phyloP scores from a whole-genome alignment of 2,329 filamentous ascomycete species.

The Didymellaceae sp. region DNA sequence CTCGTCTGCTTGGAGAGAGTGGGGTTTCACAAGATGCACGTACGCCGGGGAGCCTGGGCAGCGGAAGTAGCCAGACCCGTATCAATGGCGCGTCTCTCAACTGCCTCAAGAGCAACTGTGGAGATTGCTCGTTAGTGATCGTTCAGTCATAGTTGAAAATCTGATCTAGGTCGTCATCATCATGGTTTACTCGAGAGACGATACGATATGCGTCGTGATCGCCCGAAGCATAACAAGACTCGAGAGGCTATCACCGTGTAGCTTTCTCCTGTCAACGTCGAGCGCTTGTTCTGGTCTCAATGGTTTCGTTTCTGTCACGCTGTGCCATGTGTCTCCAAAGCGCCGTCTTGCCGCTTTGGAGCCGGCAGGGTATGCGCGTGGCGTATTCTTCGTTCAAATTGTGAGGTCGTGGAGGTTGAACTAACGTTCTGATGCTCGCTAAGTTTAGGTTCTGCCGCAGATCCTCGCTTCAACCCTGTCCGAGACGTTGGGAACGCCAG shows the following conservation, averaged over 20 bases:
- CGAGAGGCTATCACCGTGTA: slow-evolving; percentile 4
- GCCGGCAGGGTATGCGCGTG: slow-evolving; percentile 19
- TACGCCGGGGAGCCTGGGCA: slow-evolving; percentile 32
- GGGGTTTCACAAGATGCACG: slow-evolving; percentile 45
- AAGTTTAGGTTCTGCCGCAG: slow-evolving; percentile 39
- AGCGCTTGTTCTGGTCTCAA: slow-evolving; percentile 29
- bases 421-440: slow-evolving; percentile 39
- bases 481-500: slow-evolving; percentile 34
- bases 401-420: slow-evolving; percentile 33
- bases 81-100: slow-evolving; percentile 26
- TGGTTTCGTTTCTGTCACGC: slow-evolving; percentile 37
- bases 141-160: too few species aligned
- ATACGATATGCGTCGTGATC: background rate
- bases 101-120: slow-evolving; percentile 31
- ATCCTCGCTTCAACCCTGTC: slow-evolving; percentile 35
- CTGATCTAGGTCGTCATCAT: too few species aligned
- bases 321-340: slow-evolving; percentile 19
- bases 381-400: slow-evolving; percentile 24
- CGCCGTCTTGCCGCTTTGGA: slow-evolving; percentile 21
- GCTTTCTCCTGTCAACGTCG: slow-evolving; percentile 17
- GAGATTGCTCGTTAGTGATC: slow-evolving; percentile 27
- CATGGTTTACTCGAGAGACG: too few species aligned
- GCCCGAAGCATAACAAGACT: background rate
- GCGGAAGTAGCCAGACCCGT: slow-evolving; percentile 45
- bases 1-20: slow-evolving; percentile 38